Conservation (phyloP, 257 asterid species). For the Rhazya stricta region DNA sequence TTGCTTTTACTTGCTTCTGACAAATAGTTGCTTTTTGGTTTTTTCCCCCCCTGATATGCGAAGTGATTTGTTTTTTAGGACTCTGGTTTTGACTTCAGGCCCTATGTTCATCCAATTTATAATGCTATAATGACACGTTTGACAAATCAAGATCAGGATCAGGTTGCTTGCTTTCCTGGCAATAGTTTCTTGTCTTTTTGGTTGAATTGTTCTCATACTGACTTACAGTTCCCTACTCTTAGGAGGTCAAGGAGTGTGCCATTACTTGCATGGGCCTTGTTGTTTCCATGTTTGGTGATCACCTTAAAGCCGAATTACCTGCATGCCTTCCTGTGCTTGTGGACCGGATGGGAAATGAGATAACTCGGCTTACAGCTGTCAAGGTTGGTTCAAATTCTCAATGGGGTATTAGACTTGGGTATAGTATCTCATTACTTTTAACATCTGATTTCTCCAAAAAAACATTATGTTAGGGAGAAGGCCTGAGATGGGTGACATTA, state of each 20-base stretch:
- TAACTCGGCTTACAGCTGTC: slow-evolving; percentile 96
- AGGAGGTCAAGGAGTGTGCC: slow-evolving; percentile 99
- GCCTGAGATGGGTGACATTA: not conserved
- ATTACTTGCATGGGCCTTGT: slow-evolving; percentile 98
- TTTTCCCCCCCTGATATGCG: slow-evolving; percentile 21
- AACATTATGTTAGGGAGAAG: not conserved
- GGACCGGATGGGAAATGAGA: slow-evolving; percentile 98
- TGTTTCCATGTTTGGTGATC: slow-evolving; percentile 95
- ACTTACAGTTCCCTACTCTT: slow-evolving; percentile 27
- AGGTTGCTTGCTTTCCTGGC: slow-evolving; percentile 45
- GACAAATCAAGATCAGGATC: slow-evolving; percentile 99
- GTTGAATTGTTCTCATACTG: slow-evolving; percentile 6
- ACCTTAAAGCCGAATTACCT: slow-evolving; percentile 64
- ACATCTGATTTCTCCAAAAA: not conserved
- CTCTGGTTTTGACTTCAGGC: slow-evolving; percentile 74
- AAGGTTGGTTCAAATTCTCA: slow-evolving; percentile 51
- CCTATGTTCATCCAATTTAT: slow-evolving; percentile 83
- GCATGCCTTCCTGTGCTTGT: slow-evolving; percentile 97
- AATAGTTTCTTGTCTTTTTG: slow-evolving; percentile 16
- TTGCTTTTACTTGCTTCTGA: slow-evolving; percentile 16
- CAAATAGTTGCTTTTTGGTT: not conserved
- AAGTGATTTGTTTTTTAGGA: slow-evolving; percentile 40
- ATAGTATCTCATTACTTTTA: not conserved
- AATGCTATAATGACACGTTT: slow-evolving; percentile 90
- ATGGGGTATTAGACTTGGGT: not conserved